These are phyloP conservation scores for Monosporascus ibericus DNA, from an alignment of 2,329 filamentous ascomycete genomes.

Conservation along the genomic window DNA sequence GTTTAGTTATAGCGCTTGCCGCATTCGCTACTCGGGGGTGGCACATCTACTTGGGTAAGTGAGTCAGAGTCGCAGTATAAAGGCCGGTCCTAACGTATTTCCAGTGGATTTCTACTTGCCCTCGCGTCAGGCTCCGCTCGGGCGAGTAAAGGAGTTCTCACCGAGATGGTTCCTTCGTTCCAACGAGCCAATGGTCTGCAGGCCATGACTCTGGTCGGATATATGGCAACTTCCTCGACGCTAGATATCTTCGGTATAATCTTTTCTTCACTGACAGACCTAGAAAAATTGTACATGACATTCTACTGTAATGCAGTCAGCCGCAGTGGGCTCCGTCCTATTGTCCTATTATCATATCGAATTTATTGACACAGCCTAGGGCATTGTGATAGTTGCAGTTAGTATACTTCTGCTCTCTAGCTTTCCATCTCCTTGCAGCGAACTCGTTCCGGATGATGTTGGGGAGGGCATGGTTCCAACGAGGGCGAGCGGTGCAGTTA, in stretches of 20 bases:
- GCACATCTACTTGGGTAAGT: conserved; percentile 20
- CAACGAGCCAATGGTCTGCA: conserved; percentile 17
- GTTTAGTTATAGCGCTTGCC: conserved; percentile 14
- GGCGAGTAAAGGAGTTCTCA: conserved; percentile 18
- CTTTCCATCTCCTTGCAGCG: conserved; percentile 14
- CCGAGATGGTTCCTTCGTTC: conserved; percentile 17
- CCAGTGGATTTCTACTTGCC: conserved; percentile 16
- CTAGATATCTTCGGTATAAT: conserved; percentile 19
- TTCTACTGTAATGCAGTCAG: conserved; percentile 21
- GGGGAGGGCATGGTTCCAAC: background rate
- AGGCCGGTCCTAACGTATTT: background rate
- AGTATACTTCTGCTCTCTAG: conserved; percentile 14
- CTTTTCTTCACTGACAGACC: conserved; percentile 16
- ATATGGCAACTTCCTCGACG: conserved; percentile 13
- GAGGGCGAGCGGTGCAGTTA: no score
- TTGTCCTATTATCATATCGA: background rate
- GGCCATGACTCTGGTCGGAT: conserved; percentile 18
- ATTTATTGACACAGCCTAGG: conserved; percentile 7
- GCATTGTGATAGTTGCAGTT: conserved; percentile 14
- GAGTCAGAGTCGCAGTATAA: background rate
- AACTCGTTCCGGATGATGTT: conserved; percentile 5
- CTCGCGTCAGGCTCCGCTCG: conserved; percentile 19
- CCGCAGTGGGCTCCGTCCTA: background rate
- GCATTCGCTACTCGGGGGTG: conserved; percentile 16
- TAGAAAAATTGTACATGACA: conserved; percentile 16